Evolutionary conservation across 2,329 filamentous ascomycete genomes (phyloP), one percentile per base, ranked within the genome.

Genomic region (Claviceps digitariae): DNA sequence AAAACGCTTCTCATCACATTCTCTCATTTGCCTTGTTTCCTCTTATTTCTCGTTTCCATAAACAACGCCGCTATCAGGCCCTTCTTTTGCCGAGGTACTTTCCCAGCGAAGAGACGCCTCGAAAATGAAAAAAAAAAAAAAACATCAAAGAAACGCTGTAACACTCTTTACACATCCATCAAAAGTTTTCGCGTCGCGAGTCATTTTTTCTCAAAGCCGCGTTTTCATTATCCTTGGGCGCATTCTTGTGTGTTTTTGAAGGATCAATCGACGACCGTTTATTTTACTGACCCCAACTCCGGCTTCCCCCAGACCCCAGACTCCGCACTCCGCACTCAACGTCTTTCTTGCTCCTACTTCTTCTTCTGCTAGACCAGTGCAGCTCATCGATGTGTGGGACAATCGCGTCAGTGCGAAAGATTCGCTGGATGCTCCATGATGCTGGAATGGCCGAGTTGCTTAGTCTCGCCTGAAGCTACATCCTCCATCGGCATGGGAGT

Each of bases 361-460:
- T 38, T 17, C 34, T 38, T 13, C 13, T 15, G 34, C 4, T 10
- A 34, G 34, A 38, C 17, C 13, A 17, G 34, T 17, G 34, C 4
- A 38, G 34, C n/a, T n/a, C n/a, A n/a, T n/a, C n/a, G 7, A 38
- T 15, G 7, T 2, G 2, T 49, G 21, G 27, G 4, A 25, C 29
- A 31, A 25, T 40, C 25, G 27, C 27, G 5, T 61, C 63, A 71
- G 51, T 67, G 70, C 29, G 64, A 63, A 4, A 70, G 57, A 44
- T 68, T 61, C 4, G 62, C 61, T 25, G 63, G 57, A 44, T 62
- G 62, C 56, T 72, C 69, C 17, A 67, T 60, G 13, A 69, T 59
- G n/a, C 62, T 64, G 6, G 71, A 62, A 49, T 67, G 64, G 7
- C 72, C 73, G 5, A 76, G 64, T 53, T 70, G 70, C 63, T 78